Conservation (phyloP, 1,139 yeast genomes). For the Lizanozyma gosingica region DNA sequence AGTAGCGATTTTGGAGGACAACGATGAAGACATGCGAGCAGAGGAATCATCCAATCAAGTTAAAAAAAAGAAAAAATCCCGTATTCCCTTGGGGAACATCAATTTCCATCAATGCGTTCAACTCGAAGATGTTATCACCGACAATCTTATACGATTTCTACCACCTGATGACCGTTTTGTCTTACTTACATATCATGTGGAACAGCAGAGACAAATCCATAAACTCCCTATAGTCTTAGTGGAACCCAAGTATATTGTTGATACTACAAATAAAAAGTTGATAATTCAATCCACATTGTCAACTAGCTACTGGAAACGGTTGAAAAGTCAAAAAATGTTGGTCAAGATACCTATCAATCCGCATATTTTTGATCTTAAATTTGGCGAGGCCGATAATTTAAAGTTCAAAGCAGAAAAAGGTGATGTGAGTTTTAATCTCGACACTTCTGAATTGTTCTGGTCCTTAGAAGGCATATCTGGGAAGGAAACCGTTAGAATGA, state of each 20-base stretch:
- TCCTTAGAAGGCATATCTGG: conserved; percentile 50
- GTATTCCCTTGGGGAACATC: conserved; percentile 32
- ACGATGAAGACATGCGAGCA: conserved; percentile 10
- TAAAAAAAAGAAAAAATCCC: background rate
- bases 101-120: conserved; percentile 39
- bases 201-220: conserved; percentile 26
- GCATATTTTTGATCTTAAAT: conserved; percentile 19
- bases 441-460: conserved; percentile 54
- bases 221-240: conserved; percentile 32
- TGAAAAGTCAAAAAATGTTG: conserved; percentile 23
- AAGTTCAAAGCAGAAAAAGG: conserved; percentile 37
- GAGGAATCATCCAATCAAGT: no score
- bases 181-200: conserved; percentile 33
- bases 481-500: conserved; percentile 28
- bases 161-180: conserved; percentile 40
- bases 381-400: conserved; percentile 28
- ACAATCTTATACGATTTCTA: conserved; percentile 31
- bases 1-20: conserved; percentile 12
- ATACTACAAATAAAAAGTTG: conserved; percentile 15
- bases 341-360: conserved; percentile 32
- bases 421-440: conserved; percentile 30
- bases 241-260: conserved; percentile 25
- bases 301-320: conserved; percentile 26
- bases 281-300: conserved; percentile 29
- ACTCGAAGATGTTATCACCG: conserved; percentile 27